Evolutionary conservation across 2,329 filamentous ascomycete species (phyloP), one percentile per base, ranked within the genome.

Genomic region (Orbilia blumenaviensis): DNA sequence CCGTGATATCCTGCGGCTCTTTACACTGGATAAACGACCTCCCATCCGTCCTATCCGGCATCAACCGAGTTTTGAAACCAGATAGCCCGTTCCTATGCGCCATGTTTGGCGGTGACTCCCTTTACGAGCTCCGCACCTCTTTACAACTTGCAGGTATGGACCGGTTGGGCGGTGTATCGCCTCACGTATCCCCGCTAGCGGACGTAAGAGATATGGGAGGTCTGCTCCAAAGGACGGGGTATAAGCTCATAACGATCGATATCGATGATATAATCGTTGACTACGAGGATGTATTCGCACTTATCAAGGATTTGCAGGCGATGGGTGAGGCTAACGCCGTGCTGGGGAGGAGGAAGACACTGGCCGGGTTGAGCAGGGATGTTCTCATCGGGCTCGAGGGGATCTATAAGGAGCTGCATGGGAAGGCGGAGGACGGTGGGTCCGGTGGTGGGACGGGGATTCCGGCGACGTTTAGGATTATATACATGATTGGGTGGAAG

Each of bases 21-120:
- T 86, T 99, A 82, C 95, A 99, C 84, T 99, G 95, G 95, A 91
- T 97, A 86, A 99, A 99, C 82, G 93, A 99, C 82, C 88, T 99
- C 3, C 95, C 95, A 0, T 92, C 91, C 0, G 85, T 96, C 9
- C 87, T 99, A 1, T 86, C 89, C 0, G 92, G 96, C 81, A 91
- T 97, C 81, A 96, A 97, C 85, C 87, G 88, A 78, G 85, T 96
- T 34, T 87, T 99, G 25, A 96, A 96, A 83, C 93, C 94, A 0
- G 95, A 99, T 82, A 87, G 88, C 68, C 93, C 96, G 0, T 97
- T 99, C 81, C 90, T 99, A 52, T 94, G 92, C 12, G 94, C 94
- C 79, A 99, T 99, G 94, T 90, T 97, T 76, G 95, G 95, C 67
- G 95, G 95, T 0, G 95, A 99, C 83, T 94, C 92, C 6, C 86